A percentile compares a stretch with the other conserved stretches of the same genome.
Conservation (phyloP, 192 early-diverging fungal genomes). For the Linnemannia schmuckeri region DNA sequence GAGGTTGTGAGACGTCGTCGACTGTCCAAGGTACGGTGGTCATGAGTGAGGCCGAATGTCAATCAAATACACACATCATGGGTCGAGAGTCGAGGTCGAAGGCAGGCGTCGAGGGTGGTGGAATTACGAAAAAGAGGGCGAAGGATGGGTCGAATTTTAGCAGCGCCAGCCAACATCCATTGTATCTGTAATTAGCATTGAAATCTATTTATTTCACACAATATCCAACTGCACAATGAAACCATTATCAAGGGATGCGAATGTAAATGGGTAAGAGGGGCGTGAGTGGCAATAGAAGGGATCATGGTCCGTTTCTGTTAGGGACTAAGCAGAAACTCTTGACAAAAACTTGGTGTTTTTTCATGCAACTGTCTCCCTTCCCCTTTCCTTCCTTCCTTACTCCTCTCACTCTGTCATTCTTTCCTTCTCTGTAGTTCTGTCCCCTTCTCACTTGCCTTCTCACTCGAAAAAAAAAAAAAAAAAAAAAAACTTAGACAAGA, state of each 20-base stretch:
- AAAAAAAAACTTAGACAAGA: not conserved
- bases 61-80: not conserved
- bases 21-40: slow-evolving; percentile 32
- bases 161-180: not conserved
- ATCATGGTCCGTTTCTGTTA: not conserved
- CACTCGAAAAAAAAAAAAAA: not conserved
- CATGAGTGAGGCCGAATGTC: not conserved
- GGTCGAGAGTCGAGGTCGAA: no score
- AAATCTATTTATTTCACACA: not conserved
- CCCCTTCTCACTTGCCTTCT: not conserved
- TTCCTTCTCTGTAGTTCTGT: no score
- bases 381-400: not conserved
- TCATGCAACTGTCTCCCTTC: not conserved
- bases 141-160: no score
- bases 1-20: slow-evolving; percentile 33
- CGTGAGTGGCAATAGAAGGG: not conserved
- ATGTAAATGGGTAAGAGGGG: not conserved
- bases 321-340: not conserved
- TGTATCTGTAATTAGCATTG: not conserved
- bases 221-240: not conserved
- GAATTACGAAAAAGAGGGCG: no score
- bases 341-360: not conserved
- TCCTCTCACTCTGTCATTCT: not conserved
- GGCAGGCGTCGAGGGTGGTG: no score
- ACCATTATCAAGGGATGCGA: not conserved